Evolutionary conservation across 768 basidiomycete species (phyloP), one percentile per base, ranked within the genome.

Genomic region (Rhodotorula diobovata): DNA sequence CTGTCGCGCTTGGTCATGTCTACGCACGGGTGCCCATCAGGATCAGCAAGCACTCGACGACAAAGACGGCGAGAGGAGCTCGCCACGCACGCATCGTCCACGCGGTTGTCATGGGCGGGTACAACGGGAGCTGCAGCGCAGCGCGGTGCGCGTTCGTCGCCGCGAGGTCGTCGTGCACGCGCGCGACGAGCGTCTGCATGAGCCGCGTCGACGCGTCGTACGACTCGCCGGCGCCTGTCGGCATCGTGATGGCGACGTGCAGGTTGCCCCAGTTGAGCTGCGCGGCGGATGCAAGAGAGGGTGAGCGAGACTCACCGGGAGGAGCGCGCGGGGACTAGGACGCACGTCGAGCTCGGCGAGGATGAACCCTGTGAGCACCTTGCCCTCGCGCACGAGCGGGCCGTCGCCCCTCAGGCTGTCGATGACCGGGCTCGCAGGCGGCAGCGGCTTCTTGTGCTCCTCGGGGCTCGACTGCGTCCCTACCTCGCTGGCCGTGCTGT

Each of bases 1-100:
- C 59, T 61, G 63, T 72, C 71, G 32, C 67, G 63, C 58, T 72
- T 72, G n/a, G 63, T 72, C 67, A 72, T 68, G 60, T 72, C 71
- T 72, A 46, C 32, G 7, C 12, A 8, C 6, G 8, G 15, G 15
- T 5, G 30, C 14, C 1, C n/a, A n/a, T n/a, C n/a, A n/a, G n/a
- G n/a, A n/a, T n/a, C n/a, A n/a, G n/a, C n/a, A n/a, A n/a, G n/a
- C n/a, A n/a, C n/a, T n/a, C n/a, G 30, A n/a, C 39, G 4, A 6
- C 18, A 21, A 18, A 11, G 2, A 34, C n/a, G n/a, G 30, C 14
- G 11, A 46, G 55, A n/a, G 23, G 37, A 25, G 21, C 28, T n/a
- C n/a, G n/a, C n/a, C n/a, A 59, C 70, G 61, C 45, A 71, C 70
- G 70, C 70, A 71, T 67, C 25, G 66, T 67, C 70, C 70, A 71